phyloP scores from a whole-genome alignment of 2,329 filamentous ascomycete species.

The Myriosclerotinia scirpicola region DNA sequence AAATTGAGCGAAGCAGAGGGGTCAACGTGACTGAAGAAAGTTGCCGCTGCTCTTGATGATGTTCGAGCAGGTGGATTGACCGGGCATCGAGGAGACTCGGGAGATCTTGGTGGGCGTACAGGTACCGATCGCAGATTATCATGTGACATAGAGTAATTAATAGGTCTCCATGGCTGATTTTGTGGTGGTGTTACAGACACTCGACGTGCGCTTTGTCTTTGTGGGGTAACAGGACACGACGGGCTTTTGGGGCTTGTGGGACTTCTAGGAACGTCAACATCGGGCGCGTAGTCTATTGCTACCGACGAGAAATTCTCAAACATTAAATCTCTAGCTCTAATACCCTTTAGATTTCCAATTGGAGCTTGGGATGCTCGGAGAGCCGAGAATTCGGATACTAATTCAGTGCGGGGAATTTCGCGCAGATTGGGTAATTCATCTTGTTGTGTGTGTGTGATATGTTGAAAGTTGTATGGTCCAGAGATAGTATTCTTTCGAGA shows the following conservation, averaged over 20 bases:
- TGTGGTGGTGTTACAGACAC: slow-evolving; percentile 19
- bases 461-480: slow-evolving; percentile 65
- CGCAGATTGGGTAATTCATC: slow-evolving; percentile 49
- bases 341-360: slow-evolving; percentile 43
- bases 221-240: slow-evolving; percentile 29
- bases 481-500: slow-evolving; percentile 49
- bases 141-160: slow-evolving; percentile 41
- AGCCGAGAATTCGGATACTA: slow-evolving; percentile 48
- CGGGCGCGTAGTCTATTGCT: slow-evolving; percentile 37
- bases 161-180: slow-evolving; percentile 47
- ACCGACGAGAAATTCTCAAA: slow-evolving; percentile 53
- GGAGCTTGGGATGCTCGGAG: slow-evolving; percentile 44
- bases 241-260: slow-evolving; percentile 24
- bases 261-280: slow-evolving; percentile 24
- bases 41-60: slow-evolving; percentile 54
- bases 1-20: slow-evolving; percentile 47
- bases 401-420: slow-evolving; percentile 45
- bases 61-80: slow-evolving; percentile 53
- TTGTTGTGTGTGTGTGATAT: slow-evolving; percentile 58
- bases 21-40: slow-evolving; percentile 57
- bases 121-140: slow-evolving; percentile 42
- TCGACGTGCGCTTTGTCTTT: slow-evolving; percentile 23
- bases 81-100: slow-evolving; percentile 42
- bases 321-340: slow-evolving; percentile 46
- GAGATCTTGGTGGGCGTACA: slow-evolving; percentile 53